These are phyloP conservation scores for Erodium chrysanthum DNA, from an alignment of 441 rosid genomes.

Conservation along the genomic window DNA sequence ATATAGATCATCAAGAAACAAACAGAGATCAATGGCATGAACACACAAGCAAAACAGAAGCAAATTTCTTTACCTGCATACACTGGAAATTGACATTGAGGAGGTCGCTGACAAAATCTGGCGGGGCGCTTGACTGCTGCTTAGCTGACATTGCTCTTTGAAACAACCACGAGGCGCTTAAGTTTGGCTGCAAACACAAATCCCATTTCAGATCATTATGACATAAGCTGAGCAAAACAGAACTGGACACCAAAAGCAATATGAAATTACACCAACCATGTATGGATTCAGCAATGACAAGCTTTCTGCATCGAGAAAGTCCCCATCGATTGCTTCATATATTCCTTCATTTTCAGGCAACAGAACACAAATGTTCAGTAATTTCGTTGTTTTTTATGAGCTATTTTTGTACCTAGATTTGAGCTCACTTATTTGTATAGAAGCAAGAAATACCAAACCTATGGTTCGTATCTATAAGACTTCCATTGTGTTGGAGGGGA, in stretches of 20 bases:
- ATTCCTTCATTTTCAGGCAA: slow-evolving; percentile 41
- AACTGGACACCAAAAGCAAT: slow-evolving; percentile 9
- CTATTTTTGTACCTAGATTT: too few relatives aligned
- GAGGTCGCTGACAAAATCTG: slow-evolving; percentile 76
- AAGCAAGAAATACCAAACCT: too few relatives aligned
- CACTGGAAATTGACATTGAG: slow-evolving; percentile 69
- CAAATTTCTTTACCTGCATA: slow-evolving; percentile 50
- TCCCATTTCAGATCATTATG: background rate
- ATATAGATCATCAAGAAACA: slow-evolving; percentile 9
- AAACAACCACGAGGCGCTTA: slow-evolving; percentile 87
- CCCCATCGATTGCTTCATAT: slow-evolving; percentile 62
- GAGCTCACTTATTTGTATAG: too few relatives aligned
- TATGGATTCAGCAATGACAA: slow-evolving; percentile 87
- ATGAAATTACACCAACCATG: slow-evolving; percentile 41
- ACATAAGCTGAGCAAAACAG: slow-evolving; percentile 9
- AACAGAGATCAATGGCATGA: slow-evolving; percentile 13
- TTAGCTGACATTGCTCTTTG: slow-evolving; percentile 93
- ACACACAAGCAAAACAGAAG: slow-evolving; percentile 4
- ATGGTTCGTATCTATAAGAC: too few relatives aligned
- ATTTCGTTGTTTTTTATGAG: background rate
- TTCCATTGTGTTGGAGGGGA: too few relatives aligned
- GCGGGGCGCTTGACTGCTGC: slow-evolving; percentile 48
- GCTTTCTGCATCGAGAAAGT: slow-evolving; percentile 59
- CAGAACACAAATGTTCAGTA: background rate
- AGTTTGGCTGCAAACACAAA: slow-evolving; percentile 57